Conservation (phyloP, 805 yeast species). For the Komagataella populi region DNA sequence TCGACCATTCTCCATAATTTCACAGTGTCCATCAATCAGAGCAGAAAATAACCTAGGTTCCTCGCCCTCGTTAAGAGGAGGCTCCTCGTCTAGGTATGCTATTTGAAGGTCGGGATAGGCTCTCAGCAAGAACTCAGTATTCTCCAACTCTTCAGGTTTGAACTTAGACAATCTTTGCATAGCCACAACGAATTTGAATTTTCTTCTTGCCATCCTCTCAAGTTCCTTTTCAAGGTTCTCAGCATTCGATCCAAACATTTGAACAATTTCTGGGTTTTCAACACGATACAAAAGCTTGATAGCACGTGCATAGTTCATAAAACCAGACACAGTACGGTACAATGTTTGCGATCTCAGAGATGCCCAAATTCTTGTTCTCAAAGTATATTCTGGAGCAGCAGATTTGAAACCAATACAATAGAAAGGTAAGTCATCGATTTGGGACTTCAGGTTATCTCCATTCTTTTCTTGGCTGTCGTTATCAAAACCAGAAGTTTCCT, state of each 20-base stretch:
- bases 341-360: conserved; percentile 93
- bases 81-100: conserved; percentile 91
- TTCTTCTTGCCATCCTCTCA: conserved; percentile 79
- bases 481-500: conserved; percentile 78
- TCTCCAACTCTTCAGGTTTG: conserved; percentile 61
- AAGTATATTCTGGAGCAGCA: conserved; percentile 92
- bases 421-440: conserved; percentile 86
- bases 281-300: conserved; percentile 87
- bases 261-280: conserved; percentile 90
- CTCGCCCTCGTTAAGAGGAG: conserved; percentile 58
- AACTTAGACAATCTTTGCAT: conserved; percentile 76
- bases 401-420: conserved; percentile 95
- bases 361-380: conserved; percentile 98
- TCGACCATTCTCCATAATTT: conserved; percentile 56
- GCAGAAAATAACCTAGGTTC: conserved; percentile 65
- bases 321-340: conserved; percentile 94
- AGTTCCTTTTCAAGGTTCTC: conserved; percentile 92
- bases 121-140: conserved; percentile 67
- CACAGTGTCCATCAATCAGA: conserved; percentile 71
- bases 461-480: conserved; percentile 48
- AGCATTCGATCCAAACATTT: conserved; percentile 97
- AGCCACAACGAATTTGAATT: conserved; percentile 68
- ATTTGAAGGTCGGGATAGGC: conserved; percentile 81
- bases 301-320: conserved; percentile 97
- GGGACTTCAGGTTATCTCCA: conserved; percentile 44